These are phyloP conservation scores for Chlorella sp. DNA, from an alignment of 139 green algal species.

Conservation along the genomic window DNA sequence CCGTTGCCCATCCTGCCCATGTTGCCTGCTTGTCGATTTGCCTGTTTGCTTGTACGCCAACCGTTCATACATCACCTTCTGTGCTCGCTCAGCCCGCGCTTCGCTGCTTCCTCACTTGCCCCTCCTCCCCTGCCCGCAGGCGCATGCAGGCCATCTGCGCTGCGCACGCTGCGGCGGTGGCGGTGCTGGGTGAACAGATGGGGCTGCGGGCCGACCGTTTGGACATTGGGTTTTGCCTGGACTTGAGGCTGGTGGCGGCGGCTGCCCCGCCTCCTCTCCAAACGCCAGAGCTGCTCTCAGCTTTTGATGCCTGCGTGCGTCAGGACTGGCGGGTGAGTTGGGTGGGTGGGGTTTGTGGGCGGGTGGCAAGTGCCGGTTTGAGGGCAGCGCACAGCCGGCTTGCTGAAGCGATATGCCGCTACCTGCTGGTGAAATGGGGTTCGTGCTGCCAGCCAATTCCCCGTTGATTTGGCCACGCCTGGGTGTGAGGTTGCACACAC, in stretches of 20 bases:
- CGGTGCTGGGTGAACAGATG: neutral
- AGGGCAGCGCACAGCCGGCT: neutral
- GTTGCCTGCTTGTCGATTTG: too few species aligned
- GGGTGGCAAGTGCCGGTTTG: neutral
- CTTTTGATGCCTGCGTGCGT: neutral
- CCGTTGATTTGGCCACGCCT: too few species aligned
- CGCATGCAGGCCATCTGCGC: conserved; percentile 2
- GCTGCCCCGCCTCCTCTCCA: neutral
- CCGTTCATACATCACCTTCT: too few species aligned
- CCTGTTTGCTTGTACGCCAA: neutral
- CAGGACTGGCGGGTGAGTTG: neutral
- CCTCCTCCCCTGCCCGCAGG: neutral
- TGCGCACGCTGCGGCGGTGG: neutral
- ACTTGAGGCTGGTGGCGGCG: neutral
- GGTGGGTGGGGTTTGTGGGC: neutral
- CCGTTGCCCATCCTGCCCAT: too few species aligned
- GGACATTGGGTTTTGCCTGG: neutral
- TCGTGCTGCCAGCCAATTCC: neutral
- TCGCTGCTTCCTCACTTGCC: too few species aligned
- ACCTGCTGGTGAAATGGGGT: neutral
- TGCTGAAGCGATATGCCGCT: neutral
- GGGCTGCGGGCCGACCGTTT: neutral
- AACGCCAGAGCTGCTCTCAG: neutral
- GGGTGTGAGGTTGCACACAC: too few species aligned
- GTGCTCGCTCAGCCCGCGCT: too few species aligned